Percentiles rank a stretch among this genome's conserved stretches.
Conservation (phyloP, 2,329 filamentous ascomycete genomes). For the Dendrostoma leiphaemia region DNA sequence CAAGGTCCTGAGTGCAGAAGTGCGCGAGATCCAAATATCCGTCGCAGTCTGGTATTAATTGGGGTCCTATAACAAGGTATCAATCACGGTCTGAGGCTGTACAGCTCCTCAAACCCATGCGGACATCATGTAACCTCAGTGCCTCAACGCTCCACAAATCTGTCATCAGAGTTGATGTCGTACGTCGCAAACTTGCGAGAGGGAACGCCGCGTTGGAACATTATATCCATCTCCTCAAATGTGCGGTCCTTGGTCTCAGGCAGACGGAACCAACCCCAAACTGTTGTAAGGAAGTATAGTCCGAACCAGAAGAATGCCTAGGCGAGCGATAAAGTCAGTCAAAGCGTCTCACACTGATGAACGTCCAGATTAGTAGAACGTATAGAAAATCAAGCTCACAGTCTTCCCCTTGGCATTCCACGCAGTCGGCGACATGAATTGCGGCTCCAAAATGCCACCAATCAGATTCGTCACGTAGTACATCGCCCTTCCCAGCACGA, state of each 20-base stretch:
- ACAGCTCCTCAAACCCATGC: neutral
- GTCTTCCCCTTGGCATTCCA: conserved; percentile 41
- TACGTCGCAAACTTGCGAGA: conserved; percentile 32
- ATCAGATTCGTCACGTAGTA: conserved; percentile 43
- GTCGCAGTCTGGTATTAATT: too few relatives aligned
- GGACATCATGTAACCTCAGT: neutral
- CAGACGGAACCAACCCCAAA: conserved; percentile 43
- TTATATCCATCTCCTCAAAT: conserved; percentile 43
- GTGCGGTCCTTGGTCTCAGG: conserved; percentile 45
- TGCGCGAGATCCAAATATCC: too few relatives aligned
- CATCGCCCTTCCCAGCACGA: conserved; percentile 40
- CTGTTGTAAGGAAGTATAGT: conserved; percentile 33
- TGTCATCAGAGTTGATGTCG: conserved; percentile 21
- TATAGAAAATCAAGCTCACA: conserved; percentile 18
- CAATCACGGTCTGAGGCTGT: too few relatives aligned
- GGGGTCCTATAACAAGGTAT: too few relatives aligned
- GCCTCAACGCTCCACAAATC: conserved; percentile 7
- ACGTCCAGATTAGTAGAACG: rapidly evolving
- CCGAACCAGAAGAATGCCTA: conserved; percentile 43
- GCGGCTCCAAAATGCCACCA: conserved; percentile 36
- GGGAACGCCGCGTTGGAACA: conserved; percentile 32
- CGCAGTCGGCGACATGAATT: conserved; percentile 36
- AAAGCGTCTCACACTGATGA: rapidly evolving
- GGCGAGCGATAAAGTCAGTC: neutral
- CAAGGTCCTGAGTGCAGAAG: too few relatives aligned